Percentiles rank a stretch among this genome's conserved stretches.
phyloP scores from a whole-genome alignment of 768 basidiomycete species.

The Boletus sp. region DNA sequence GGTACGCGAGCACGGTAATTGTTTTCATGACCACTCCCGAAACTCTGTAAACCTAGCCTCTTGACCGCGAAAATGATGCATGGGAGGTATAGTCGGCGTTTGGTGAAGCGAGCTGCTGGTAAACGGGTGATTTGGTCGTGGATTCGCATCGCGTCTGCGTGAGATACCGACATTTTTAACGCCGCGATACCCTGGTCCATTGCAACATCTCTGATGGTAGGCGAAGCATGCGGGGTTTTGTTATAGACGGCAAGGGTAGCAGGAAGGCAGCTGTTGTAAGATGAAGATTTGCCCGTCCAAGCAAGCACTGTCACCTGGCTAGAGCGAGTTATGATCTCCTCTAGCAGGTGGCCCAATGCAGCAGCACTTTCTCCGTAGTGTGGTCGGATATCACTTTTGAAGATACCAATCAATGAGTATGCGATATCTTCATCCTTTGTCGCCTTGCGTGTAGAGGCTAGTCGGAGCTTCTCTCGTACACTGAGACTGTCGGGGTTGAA shows the following conservation, averaged over 20 bases:
- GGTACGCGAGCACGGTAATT: conserved; percentile 4
- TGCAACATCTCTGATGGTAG: neutral
- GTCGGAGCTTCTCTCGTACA: too few species aligned
- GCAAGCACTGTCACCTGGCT: conserved; percentile 6
- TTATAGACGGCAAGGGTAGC: neutral
- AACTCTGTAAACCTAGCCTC: neutral
- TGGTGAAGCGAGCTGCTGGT: neutral
- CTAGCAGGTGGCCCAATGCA: conserved; percentile 13
- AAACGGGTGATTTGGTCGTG: neutral
- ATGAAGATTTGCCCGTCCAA: conserved; percentile 11
- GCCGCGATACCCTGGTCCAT: neutral
- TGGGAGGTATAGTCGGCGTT: conserved; percentile 7
- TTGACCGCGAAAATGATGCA: conserved; percentile 8
- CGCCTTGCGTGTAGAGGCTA: too few species aligned
- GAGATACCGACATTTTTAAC: neutral
- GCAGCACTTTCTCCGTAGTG: neutral
- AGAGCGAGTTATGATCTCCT: conserved; percentile 10
- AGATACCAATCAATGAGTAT: too few species aligned
- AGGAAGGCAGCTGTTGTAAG: conserved; percentile 16
- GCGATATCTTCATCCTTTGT: too few species aligned
- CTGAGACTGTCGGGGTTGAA: too few species aligned
- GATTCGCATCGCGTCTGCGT: neutral
- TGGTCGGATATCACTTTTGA: too few species aligned
- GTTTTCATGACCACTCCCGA: neutral
- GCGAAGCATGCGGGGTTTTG: neutral